These are phyloP conservation scores for Phanerodontia chrysosporium DNA, from an alignment of 768 basidiomycete genomes.

Conservation along the genomic window DNA sequence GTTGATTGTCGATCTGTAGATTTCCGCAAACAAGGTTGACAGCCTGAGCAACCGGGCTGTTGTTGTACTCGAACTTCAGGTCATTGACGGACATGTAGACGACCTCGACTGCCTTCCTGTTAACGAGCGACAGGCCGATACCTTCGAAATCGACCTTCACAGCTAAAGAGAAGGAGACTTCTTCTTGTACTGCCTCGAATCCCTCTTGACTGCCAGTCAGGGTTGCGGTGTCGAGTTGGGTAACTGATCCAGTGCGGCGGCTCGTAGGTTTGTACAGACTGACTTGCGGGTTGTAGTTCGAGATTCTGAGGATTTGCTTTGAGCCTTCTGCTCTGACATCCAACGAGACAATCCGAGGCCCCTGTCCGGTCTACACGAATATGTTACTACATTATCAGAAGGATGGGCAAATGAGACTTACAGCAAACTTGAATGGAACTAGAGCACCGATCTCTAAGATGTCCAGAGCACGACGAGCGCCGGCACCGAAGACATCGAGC, in stretches of 20 bases:
- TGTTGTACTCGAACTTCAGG: constrained; percentile 80
- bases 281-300: constrained; percentile 77
- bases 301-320: constrained; percentile 81
- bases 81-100: constrained; percentile 78
- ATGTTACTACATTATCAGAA: neutral
- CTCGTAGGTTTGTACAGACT: constrained; percentile 84
- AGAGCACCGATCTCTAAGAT: constrained; percentile 95
- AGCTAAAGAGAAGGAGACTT: constrained; percentile 59
- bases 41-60: constrained; percentile 75
- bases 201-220: constrained; percentile 64
- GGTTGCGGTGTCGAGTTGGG: constrained; percentile 55
- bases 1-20: constrained; percentile 94
- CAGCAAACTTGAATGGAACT: constrained; percentile 82
- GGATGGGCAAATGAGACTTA: constrained; percentile 28
- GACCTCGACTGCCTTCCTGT: constrained; percentile 83
- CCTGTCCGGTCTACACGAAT: constrained; percentile 48
- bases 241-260: constrained; percentile 42
- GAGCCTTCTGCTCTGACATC: constrained; percentile 90
- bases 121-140: constrained; percentile 88
- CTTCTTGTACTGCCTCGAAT: constrained; percentile 83
- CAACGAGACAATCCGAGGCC: constrained; percentile 69
- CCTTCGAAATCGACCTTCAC: constrained; percentile 80
- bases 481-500: constrained; percentile 55
- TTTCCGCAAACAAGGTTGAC: constrained; percentile 79
- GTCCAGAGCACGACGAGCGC: constrained; percentile 66